Base-by-base conservation (phyloP, 441 rosid genomes). In the Croton laevigatus region DNA sequence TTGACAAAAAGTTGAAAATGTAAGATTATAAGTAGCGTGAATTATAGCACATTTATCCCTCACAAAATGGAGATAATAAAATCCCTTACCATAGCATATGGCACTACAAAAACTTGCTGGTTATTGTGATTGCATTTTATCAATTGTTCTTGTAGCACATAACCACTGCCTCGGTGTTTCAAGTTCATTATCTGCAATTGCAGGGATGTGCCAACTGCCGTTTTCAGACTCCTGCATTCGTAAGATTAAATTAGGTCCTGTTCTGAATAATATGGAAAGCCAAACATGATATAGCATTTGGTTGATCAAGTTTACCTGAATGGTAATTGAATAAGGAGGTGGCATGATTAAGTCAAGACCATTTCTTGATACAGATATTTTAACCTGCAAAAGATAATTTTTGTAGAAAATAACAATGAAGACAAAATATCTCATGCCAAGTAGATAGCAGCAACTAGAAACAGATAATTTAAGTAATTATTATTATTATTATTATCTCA, bases 151-250 rank as follows among this genome's bases (percentile, higher is more conserved):
- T 37, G 82, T 81, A n/a, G 89, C 85, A 62, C 98, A 89, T 68
- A 93, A 68, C 98, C 98, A 93, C 67, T 79, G 87, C 80, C 97
- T 87, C 23, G 91, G 87, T 23, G 75, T 78, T 75, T 84, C 89
- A 10, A 87, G 70, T 78, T 89, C 97, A 68, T 89, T 89, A 16
- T 80, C 91, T 1, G 83, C 73, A 53, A 78, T 75, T 34, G 81
- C 79, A 42, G 98, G 97, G 46, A 93, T 83, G 76, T 93, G 98
- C 98, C 98, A 93, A 74, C 80, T 82, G 59, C 98, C 98, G 44
- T 77, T 81, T 73, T 91, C 92, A 8, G 97, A 89, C 77, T 93
- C 98, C 98, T 93, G 87, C 83, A 79, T 57, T 12, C 3, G 7
- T 55, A 13, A 19, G 22, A 14, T 6, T 54, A 36, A 54, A 67